These are phyloP conservation scores for Vigna hirtella DNA, from an alignment of 306 rosid genomes.

Conservation along the genomic window DNA sequence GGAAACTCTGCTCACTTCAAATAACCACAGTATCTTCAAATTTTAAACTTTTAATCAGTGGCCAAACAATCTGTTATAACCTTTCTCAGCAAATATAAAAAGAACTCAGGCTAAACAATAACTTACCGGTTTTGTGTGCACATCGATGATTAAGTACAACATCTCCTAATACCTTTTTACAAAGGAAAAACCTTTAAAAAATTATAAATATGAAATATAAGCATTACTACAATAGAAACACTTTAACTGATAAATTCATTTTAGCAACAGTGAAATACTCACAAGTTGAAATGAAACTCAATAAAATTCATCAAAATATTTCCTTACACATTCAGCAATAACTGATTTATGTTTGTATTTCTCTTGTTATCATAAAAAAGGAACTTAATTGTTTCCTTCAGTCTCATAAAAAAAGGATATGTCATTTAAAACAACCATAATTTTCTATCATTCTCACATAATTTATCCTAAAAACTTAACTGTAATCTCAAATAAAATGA, in stretches of 20 bases:
- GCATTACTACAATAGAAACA: slow-evolving; percentile 22
- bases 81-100: slow-evolving; percentile 11
- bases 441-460: slow-evolving; percentile 6
- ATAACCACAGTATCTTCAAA: slow-evolving; percentile 2
- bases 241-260: slow-evolving; percentile 4
- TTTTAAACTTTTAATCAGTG: slow-evolving; percentile 13
- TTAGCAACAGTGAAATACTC: slow-evolving; percentile 29
- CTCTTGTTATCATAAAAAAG: not conserved
- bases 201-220: slow-evolving; percentile 13
- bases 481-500: slow-evolving; percentile 21
- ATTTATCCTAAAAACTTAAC: slow-evolving; percentile 17
- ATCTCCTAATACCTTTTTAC: slow-evolving; percentile 73
- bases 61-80: slow-evolving; percentile 1
- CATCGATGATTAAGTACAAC: slow-evolving; percentile 84
- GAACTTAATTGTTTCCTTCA: slow-evolving; percentile 12
- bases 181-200: slow-evolving; percentile 25
- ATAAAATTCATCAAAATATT: slow-evolving; percentile 12
- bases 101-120: slow-evolving; percentile 25
- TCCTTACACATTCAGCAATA: slow-evolving; percentile 20
- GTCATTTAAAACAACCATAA: slow-evolving; percentile 19
- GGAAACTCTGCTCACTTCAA: slow-evolving; percentile 17
- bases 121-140: slow-evolving; percentile 69
- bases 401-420: slow-evolving; percentile 15
- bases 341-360: not conserved
- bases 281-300: slow-evolving; percentile 10